Base-by-base conservation (phyloP, 2,329 filamentous ascomycete species). In the Alternaria sp. region DNA sequence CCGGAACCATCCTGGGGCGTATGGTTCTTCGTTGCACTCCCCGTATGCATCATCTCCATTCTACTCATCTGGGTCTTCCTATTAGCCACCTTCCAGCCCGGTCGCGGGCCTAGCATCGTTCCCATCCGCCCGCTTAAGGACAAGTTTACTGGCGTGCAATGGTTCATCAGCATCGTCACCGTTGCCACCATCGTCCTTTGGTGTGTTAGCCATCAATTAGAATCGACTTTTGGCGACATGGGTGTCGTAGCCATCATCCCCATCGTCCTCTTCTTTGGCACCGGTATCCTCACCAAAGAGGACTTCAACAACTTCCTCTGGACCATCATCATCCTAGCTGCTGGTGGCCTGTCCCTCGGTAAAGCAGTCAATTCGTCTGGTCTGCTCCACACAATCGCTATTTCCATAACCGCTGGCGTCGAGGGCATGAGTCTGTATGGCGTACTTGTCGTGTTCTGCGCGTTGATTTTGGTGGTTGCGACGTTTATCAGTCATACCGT, bases 301-400 rank as follows among this genome's bases (percentile, higher is more conserved):
- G 95, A 99, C 80, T 99, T 99, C 77, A 99, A 99, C 83, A 99
- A 99, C 78, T 99, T 99, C 78, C 90, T 97, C 37, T 99, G 95
- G 95, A 99, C 96, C 21, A 99, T 99, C 78, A 97, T 99, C 79
- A 98, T 99, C 72, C 88, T 99, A 21, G 95, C 95, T 0, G 94
- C 95, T 0, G 95, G 95, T 45, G 95, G 95, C 7, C 81, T 99
- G 33, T 93, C 93, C 1, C 87, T 99, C 0, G 95, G 95, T 56
- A 97, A 96, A 77, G 91, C 94, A 0, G 95, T 99, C 58, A 94
- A 93, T 63, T 95, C 92, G 0, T 98, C 94, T 0, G 95, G 95
- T 1, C 84, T 99, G 10, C 83, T 99, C 31, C 91, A 96, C 75
- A 96, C 93, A 0, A 90, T 99, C 49, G 95, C 95, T 2, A 82